A percentile compares a stretch with the other conserved stretches of the same genome.
Conservation (phyloP, 2,329 filamentous ascomycete species). For the Penicillium freii region DNA sequence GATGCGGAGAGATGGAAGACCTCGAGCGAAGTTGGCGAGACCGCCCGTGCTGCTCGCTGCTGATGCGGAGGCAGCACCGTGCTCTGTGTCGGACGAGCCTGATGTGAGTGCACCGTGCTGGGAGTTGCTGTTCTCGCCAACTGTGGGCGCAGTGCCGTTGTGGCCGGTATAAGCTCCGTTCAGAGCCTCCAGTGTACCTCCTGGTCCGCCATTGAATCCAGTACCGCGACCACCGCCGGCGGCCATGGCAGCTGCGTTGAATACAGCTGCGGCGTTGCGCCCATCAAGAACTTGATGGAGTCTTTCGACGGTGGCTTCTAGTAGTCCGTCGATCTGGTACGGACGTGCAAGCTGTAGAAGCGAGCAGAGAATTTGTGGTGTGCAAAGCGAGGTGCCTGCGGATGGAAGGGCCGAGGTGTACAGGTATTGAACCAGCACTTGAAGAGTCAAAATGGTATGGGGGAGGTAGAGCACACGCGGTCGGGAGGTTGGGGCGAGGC, state of each 20-base stretch:
- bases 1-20: slow-evolving; percentile 39
- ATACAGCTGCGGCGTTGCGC: slow-evolving; percentile 91
- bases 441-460: slow-evolving; percentile 84
- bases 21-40: slow-evolving; percentile 28
- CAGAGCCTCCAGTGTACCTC: slow-evolving; percentile 44
- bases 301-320: slow-evolving; percentile 89
- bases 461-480: slow-evolving; percentile 89
- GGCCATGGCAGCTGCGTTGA: slow-evolving; percentile 97
- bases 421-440: slow-evolving; percentile 86
- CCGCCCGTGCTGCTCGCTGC: slow-evolving; percentile 29
- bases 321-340: slow-evolving; percentile 86
- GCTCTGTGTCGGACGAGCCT: slow-evolving; percentile 42
- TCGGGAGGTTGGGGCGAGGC: slow-evolving; percentile 59
- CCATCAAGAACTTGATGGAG: slow-evolving; percentile 87
- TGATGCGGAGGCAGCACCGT: slow-evolving; percentile 30
- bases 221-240: slow-evolving; percentile 87
- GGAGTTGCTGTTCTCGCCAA: slow-evolving; percentile 23
- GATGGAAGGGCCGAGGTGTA: slow-evolving; percentile 88
- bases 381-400: slow-evolving; percentile 73
- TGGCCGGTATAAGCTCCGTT: slow-evolving; percentile 35
- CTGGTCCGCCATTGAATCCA: slow-evolving; percentile 60
- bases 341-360: slow-evolving; percentile 89
- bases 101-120: slow-evolving; percentile 34
- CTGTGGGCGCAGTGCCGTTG: slow-evolving; percentile 22
- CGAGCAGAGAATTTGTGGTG: slow-evolving; percentile 92